A percentile compares a stretch with the other conserved stretches of the same genome.
Evolutionary conservation across 2,329 filamentous ascomycete species (phyloP).

Genomic region (Alternaria ventricosa): DNA sequence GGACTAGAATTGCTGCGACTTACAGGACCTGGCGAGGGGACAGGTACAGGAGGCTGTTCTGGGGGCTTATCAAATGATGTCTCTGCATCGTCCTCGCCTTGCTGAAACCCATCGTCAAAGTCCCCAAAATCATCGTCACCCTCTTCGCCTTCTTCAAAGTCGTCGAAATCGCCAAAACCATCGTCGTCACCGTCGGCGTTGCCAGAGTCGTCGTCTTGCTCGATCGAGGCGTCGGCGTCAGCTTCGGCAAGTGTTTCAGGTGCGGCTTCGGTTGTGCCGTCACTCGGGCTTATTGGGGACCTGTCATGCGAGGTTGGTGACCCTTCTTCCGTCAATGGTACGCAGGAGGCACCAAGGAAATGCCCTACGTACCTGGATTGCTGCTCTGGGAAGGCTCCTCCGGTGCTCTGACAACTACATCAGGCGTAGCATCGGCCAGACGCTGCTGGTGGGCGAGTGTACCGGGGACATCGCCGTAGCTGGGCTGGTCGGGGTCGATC

Average conservation of each 20-base stretch:
- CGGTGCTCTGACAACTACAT: slow-evolving; percentile 60
- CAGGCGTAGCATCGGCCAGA: slow-evolving; percentile 65
- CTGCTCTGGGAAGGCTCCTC: slow-evolving; percentile 51
- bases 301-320: slow-evolving; percentile 62
- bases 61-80: slow-evolving; percentile 49
- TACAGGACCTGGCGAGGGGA: slow-evolving; percentile 56
- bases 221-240: slow-evolving; percentile 11
- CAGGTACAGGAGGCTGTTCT: slow-evolving; percentile 48
- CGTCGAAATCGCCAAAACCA: slow-evolving; percentile 65
- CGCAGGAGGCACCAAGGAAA: slow-evolving; percentile 53
- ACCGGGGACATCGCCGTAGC: slow-evolving; percentile 67
- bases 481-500: slow-evolving; percentile 62
- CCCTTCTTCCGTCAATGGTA: slow-evolving; percentile 68
- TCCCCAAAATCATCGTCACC: slow-evolving; percentile 57
- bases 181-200: slow-evolving; percentile 60
- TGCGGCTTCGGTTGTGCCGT: slow-evolving; percentile 19
- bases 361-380: slow-evolving; percentile 62
- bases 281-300: slow-evolving; percentile 54
- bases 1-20: slow-evolving; percentile 50
- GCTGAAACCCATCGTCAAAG: slow-evolving; percentile 57
- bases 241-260: background rate
- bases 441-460: slow-evolving; percentile 64
- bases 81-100: slow-evolving; percentile 48
- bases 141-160: slow-evolving; percentile 62
- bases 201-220: slow-evolving; percentile 17